Evolutionary conservation across 1,284 basidiomycete genomes (phyloP), one percentile per base, ranked within the genome.

Genomic region (Marasmius tenuissimus): DNA sequence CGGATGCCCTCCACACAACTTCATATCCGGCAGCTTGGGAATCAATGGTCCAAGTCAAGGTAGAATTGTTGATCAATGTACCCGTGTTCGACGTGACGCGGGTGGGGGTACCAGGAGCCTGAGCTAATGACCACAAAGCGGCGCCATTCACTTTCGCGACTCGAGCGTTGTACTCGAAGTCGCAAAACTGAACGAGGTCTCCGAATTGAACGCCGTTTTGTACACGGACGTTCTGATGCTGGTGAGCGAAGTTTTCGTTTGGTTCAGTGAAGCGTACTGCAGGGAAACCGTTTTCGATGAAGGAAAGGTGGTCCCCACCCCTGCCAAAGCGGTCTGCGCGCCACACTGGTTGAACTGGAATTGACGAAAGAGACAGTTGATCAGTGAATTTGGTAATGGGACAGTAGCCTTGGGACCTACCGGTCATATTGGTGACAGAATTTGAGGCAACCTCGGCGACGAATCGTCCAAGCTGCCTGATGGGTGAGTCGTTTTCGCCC

Each of bases 201-300:
- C 83, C 83, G 65, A 82, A 84, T 68, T 85, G 83, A 22, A 78
- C 67, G 4, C 81, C 82, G 42, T 81, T 76, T 33, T 75, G 76
- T 45, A 84, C 76, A 34, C 83, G 79, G 50, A 82, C 76, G 67
- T 85, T 76, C 69, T 85, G 83, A 67, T 85, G 82, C 68, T 85
- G 83, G 66, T 84, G 83, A 40, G 79, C 80, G 66, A 82, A 84
- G 67, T 84, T 77, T 69, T 85, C 82, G 69, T 81, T 73, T 11
- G 82, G 82, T 64, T 85, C 83, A 0, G 81, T 83, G 73, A 84
- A 84, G 27, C 83, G 80, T 33, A 82, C 79, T 0, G 82, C 83
- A 10, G 83, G 73, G 71, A 79, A 83, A 2, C 83, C 82, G 61
- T 72, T 73, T 20, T 71, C 64, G 27, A 84, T 73, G 80, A 85